Percentiles rank a stretch among this genome's conserved stretches.
Evolutionary conservation across 805 yeast species (phyloP).

Genomic region (Ogataea sp.): DNA sequence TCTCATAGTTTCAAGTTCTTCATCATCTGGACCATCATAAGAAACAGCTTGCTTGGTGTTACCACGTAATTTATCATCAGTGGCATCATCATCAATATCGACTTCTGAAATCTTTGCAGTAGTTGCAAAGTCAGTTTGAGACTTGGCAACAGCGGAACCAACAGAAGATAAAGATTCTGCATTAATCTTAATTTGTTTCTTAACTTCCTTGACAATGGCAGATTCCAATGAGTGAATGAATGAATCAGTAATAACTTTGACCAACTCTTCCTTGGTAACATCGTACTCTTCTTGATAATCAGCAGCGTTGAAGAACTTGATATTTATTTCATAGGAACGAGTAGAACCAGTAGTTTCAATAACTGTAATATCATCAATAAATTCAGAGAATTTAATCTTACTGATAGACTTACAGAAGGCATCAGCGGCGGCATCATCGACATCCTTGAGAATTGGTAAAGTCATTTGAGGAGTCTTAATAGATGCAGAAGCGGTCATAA

Average conservation of each 20-base stretch:
- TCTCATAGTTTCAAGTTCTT: slow-evolving; percentile 84
- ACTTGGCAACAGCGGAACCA: slow-evolving; percentile 63
- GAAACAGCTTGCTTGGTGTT: slow-evolving; percentile 83
- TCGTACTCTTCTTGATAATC: slow-evolving; percentile 89
- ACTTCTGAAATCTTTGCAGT: slow-evolving; percentile 17
- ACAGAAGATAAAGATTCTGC: slow-evolving; percentile 49
- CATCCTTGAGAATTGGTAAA: slow-evolving; percentile 73
- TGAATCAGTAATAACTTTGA: slow-evolving; percentile 50
- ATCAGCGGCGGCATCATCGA: slow-evolving; percentile 81
- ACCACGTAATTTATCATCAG: slow-evolving; percentile 49
- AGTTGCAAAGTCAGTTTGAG: slow-evolving; percentile 36
- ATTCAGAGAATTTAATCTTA: slow-evolving; percentile 77
- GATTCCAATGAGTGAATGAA: slow-evolving; percentile 68
- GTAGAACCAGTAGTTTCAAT: slow-evolving; percentile 77
- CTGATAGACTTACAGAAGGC: slow-evolving; percentile 88
- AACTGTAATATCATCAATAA: slow-evolving; percentile 76
- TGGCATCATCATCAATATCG: slow-evolving; percentile 47
- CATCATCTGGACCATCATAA: slow-evolving; percentile 93
- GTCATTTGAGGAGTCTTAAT: slow-evolving; percentile 99
- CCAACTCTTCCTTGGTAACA: slow-evolving; percentile 72
- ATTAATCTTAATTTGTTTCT: slow-evolving; percentile 58
- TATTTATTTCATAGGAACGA: slow-evolving; percentile 67
- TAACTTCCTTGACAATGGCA: slow-evolving; percentile 71
- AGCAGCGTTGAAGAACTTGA: slow-evolving; percentile 64
- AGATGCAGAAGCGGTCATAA: slow-evolving; percentile 95